A percentile compares a stretch with the other conserved stretches of the same genome.
Conservation (phyloP, 2,329 filamentous ascomycete species). For the Colletotrichum cordylinicola region DNA sequence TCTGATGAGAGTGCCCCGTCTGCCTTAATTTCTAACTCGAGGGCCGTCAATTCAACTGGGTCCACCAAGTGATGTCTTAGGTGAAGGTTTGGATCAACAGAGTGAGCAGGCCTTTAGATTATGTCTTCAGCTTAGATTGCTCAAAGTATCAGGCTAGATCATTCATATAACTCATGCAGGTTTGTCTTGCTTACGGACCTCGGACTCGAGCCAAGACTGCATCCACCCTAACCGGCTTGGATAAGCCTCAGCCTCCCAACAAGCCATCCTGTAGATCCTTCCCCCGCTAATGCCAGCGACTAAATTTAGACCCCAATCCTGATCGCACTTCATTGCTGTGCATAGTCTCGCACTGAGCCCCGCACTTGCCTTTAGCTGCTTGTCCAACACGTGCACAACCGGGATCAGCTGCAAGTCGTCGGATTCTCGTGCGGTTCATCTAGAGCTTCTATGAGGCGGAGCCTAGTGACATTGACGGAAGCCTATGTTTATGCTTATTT, state of each 20-base stretch:
- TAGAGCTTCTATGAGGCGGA: neutral
- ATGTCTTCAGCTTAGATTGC: neutral
- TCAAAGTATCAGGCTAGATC: neutral
- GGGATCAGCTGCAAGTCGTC: neutral
- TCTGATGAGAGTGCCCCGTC: neutral
- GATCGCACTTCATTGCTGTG: neutral
- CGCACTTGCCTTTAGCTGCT: neutral
- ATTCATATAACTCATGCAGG: neutral
- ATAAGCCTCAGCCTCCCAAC: neutral
- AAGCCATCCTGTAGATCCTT: neutral
- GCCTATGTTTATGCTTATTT: neutral
- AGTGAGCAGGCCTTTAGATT: neutral
- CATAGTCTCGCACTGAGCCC: neutral
- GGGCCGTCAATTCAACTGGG: neutral
- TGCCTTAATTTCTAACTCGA: rapidly evolving
- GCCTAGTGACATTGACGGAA: neutral
- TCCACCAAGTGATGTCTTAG: neutral
- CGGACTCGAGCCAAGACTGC: neutral
- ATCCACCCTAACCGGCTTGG: neutral
- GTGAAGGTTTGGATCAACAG: neutral
- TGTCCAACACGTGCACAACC: neutral
- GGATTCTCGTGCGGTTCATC: neutral
- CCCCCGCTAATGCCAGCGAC: neutral
- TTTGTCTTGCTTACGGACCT: neutral
- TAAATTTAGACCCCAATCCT: neutral